Evolutionary conservation across 805 yeast genomes (phyloP).

Genomic region (Myxozyma neglecta): DNA sequence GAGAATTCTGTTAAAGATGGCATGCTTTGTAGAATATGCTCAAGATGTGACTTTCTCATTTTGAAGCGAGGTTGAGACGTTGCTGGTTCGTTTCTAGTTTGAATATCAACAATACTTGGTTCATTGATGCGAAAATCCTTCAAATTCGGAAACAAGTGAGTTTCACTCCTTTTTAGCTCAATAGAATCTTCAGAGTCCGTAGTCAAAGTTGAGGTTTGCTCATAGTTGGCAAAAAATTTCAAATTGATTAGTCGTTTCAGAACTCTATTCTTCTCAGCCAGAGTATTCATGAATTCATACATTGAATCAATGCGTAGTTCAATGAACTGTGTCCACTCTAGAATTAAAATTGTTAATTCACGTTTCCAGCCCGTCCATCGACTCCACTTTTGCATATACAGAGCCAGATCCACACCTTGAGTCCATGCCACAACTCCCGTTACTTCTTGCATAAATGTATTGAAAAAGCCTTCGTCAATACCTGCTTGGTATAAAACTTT

Average conservation of each 20-base stretch:
- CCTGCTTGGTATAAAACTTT: conserved; percentile 14
- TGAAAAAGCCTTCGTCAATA: conserved; percentile 18
- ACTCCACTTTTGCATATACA: conserved; percentile 3
- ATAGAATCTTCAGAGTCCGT: too few relatives aligned
- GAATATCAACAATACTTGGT: neutral
- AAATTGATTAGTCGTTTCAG: conserved; percentile 12
- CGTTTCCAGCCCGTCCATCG: conserved; percentile 14
- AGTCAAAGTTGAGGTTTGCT: neutral
- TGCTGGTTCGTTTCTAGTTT: neutral
- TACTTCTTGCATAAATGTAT: conserved; percentile 10
- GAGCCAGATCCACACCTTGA: conserved; percentile 3
- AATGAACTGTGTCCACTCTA: conserved; percentile 5
- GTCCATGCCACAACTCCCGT: conserved; percentile 4
- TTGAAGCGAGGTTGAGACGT: neutral
- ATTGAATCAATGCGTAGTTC: conserved; percentile 7
- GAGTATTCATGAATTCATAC: neutral
- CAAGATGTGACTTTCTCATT: neutral
- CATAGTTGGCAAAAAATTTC: conserved; percentile 1
- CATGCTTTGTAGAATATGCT: neutral
- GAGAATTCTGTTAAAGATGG: neutral
- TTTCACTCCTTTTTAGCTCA: too few relatives aligned
- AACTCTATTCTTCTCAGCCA: neutral
- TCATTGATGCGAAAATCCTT: conserved; percentile 12
- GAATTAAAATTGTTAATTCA: neutral
- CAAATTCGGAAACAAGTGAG: conserved; percentile 4